Conservation (phyloP, 306 rosid genomes). For the Myrica gale region DNA sequence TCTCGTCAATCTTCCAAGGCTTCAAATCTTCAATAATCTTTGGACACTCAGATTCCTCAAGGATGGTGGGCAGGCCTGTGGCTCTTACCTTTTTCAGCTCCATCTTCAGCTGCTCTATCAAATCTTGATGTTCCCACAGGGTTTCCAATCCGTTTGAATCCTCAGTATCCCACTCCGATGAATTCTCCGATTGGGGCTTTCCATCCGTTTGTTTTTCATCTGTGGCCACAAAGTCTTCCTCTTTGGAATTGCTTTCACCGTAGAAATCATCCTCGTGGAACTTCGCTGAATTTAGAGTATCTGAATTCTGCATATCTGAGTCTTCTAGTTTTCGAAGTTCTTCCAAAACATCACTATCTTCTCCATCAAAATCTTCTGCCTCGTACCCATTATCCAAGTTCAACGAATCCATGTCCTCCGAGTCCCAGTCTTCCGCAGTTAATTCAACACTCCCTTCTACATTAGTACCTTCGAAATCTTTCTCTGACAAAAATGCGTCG, state of each 20-base stretch:
- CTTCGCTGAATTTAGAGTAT: conserved; percentile 10
- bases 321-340: conserved; percentile 45
- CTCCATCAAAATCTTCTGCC: conserved; percentile 54
- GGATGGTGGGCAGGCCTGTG: conserved; percentile 79
- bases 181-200: conserved; percentile 21
- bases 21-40: conserved; percentile 72
- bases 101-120: conserved; percentile 82
- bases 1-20: conserved; percentile 97
- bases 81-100: conserved; percentile 85
- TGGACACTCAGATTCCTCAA: conserved; percentile 88
- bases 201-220: conserved; percentile 14
- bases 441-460: conserved; percentile 20
- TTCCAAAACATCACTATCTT: conserved; percentile 48
- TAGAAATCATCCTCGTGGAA: not conserved
- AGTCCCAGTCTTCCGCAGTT: conserved; percentile 35
- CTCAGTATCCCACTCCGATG: conserved; percentile 35
- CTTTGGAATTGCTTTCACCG: conserved; percentile 8
- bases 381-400: conserved; percentile 46
- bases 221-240: conserved; percentile 19
- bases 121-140: conserved; percentile 90
- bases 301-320: conserved; percentile 6
- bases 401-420: conserved; percentile 26
- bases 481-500: conserved; percentile 47
- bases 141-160: conserved; percentile 65
- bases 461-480: conserved; percentile 39